phyloP scores from a whole-genome alignment of 768 basidiomycete species.

The Boletus sp. region DNA sequence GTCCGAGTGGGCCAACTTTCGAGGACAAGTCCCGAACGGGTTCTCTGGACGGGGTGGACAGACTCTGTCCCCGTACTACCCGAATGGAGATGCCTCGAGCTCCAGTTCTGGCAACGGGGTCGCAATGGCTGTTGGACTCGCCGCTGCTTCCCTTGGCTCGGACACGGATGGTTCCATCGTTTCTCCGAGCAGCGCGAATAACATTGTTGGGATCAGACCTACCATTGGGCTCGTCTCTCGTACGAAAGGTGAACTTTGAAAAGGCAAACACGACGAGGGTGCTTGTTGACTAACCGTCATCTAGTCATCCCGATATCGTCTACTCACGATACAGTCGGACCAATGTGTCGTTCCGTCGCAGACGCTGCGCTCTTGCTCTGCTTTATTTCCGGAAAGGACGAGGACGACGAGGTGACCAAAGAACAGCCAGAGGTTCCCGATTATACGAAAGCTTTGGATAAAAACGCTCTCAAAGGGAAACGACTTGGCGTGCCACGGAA shows the following conservation, averaged over 20 bases:
- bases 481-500: conserved; percentile 54
- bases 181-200: conserved; percentile 41
- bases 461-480: conserved; percentile 46
- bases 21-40: conserved; percentile 40
- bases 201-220: conserved; percentile 43
- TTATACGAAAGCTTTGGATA: conserved; percentile 51
- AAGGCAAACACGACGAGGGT: not conserved
- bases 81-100: conserved; percentile 40
- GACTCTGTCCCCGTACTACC: conserved; percentile 41
- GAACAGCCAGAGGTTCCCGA: conserved; percentile 56
- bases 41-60: conserved; percentile 50
- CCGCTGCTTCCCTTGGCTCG: conserved; percentile 42
- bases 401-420: conserved; percentile 51
- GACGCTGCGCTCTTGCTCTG: conserved; percentile 56
- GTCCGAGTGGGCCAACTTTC: conserved; percentile 45
- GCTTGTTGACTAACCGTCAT: not conserved
- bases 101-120: conserved; percentile 46
- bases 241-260: conserved; percentile 29
- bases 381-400: conserved; percentile 52
- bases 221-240: conserved; percentile 42
- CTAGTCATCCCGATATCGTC: conserved; percentile 56
- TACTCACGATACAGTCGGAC: conserved; percentile 60
- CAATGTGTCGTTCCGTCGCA: conserved; percentile 51
- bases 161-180: conserved; percentile 53
- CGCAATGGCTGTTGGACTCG: conserved; percentile 42